A percentile compares a stretch with the other conserved stretches of the same genome.
Conservation (phyloP, 176 grass and related monocot species). For the Hsuehochloa calcarea region DNA sequence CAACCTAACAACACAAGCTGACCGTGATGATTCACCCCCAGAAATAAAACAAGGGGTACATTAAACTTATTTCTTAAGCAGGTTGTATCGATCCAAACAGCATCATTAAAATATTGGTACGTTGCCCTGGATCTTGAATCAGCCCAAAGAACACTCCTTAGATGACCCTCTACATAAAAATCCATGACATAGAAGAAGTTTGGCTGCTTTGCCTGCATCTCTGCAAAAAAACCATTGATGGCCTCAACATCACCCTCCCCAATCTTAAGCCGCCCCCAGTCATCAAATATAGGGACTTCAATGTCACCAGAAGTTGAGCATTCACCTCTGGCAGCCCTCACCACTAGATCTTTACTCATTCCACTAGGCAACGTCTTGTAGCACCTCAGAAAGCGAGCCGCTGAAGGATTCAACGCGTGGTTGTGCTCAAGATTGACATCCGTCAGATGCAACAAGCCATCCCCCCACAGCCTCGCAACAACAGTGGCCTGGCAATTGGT, state of each 20-base stretch:
- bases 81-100: constrained; percentile 57
- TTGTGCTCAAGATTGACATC: constrained; percentile 77
- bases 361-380: constrained; percentile 71
- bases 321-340: constrained; percentile 55
- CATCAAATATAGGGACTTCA: constrained; percentile 46
- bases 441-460: constrained; percentile 61
- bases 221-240: constrained; percentile 48
- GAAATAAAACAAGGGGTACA: constrained; percentile 59
- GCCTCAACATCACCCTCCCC: constrained; percentile 46
- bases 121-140: constrained; percentile 66
- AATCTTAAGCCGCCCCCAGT: constrained; percentile 63
- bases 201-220: constrained; percentile 65
- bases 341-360: constrained; percentile 62
- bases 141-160: constrained; percentile 76
- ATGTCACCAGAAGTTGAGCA: constrained; percentile 25
- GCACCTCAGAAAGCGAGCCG: constrained; percentile 55
- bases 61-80: constrained; percentile 61
- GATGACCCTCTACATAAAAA: constrained; percentile 62
- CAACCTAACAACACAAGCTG: constrained; percentile 70
- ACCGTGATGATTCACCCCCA: constrained; percentile 67
- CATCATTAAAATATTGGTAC: constrained; percentile 65
- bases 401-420: constrained; percentile 50
- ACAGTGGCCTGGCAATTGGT: constrained; percentile 78
- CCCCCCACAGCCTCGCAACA: constrained; percentile 58
- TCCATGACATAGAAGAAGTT: constrained; percentile 83